Evolutionary conservation across 768 basidiomycete genomes (phyloP).

Genomic region (Rhizopogon vulgaris): DNA sequence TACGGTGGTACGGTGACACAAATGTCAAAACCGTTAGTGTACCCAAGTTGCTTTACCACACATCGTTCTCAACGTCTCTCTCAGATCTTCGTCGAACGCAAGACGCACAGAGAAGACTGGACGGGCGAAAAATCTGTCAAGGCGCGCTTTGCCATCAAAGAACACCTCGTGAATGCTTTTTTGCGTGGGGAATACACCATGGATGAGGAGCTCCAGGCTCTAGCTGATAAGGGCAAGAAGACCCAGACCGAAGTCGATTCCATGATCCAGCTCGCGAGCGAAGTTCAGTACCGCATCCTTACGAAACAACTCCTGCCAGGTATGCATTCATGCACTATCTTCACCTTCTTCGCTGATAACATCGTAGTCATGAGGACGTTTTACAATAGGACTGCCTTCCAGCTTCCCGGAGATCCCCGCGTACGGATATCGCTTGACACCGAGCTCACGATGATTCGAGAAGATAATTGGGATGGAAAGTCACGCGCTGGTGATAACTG

Average conservation of each 20-base stretch:
- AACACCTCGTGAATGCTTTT: conserved; percentile 89
- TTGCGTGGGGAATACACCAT: conserved; percentile 85
- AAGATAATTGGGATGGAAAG: conserved; percentile 92
- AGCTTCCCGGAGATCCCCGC: conserved; percentile 96
- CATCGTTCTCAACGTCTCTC: neutral
- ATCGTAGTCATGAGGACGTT: conserved; percentile 86
- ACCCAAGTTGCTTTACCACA: neutral
- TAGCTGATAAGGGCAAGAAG: conserved; percentile 90
- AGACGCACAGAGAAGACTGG: conserved; percentile 97
- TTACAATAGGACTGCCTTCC: conserved; percentile 98
- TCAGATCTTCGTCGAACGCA: conserved; percentile 83
- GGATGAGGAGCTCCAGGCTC: conserved; percentile 85
- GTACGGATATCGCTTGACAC: conserved; percentile 99
- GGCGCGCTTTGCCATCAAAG: conserved; percentile 92
- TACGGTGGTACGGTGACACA: conserved; percentile 96
- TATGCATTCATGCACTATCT: conserved; percentile 26
- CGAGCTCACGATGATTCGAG: conserved; percentile 87
- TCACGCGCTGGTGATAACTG: conserved; percentile 82
- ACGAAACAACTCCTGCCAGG: conserved; percentile 80
- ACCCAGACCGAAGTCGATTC: conserved; percentile 82
- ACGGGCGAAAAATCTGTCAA: conserved; percentile 99
- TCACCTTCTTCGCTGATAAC: neutral
- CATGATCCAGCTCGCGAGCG: conserved; percentile 96
- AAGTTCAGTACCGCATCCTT: conserved; percentile 88
- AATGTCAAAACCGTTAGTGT: conserved; percentile 65